These are phyloP conservation scores for Diaporthe ampelina DNA, from an alignment of 2,329 filamentous ascomycete genomes.

Conservation along the genomic window DNA sequence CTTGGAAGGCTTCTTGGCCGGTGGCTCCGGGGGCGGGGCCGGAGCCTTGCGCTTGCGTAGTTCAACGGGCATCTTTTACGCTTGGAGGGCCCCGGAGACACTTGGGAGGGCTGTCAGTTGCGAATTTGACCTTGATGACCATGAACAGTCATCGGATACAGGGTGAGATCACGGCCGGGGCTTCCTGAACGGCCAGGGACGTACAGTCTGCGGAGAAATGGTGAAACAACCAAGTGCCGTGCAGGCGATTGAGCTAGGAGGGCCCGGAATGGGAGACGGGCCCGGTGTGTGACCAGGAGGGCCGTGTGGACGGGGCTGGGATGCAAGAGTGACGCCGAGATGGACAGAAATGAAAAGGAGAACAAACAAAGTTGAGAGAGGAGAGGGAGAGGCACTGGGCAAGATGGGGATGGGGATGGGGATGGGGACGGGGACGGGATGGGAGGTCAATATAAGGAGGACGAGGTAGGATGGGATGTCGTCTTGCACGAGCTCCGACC, in stretches of 20 bases:
- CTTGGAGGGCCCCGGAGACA: not conserved
- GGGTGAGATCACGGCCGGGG: not conserved
- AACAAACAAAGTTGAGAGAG: constrained; percentile 39
- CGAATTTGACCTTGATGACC: not conserved
- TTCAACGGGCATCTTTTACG: constrained; percentile 66
- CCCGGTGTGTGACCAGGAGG: constrained; percentile 31
- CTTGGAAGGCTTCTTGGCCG: constrained; percentile 61
- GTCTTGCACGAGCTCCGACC: constrained; percentile 46
- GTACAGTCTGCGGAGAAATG: constrained; percentile 36
- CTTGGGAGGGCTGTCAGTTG: constrained; percentile 34
- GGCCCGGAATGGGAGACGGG: constrained; percentile 31
- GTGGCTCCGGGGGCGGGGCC: constrained; percentile 59
- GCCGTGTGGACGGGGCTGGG: constrained; percentile 11
- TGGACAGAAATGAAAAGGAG: constrained; percentile 30
- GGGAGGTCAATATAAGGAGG: constrained; percentile 43
- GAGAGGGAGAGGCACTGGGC: constrained; percentile 41
- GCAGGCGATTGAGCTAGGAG: constrained; percentile 30
- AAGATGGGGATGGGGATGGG: constrained; percentile 41
- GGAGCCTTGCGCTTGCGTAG: constrained; percentile 74
- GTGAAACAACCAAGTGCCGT: constrained; percentile 36
- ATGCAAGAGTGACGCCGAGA: constrained; percentile 4
- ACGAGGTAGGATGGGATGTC: constrained; percentile 40
- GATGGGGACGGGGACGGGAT: constrained; percentile 46
- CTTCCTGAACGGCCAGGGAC: not conserved
- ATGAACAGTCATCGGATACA: not conserved